Percentiles rank a stretch among this genome's conserved stretches.
These are phyloP conservation scores for Pharus latifolius DNA, from an alignment of 176 grass and related monocot genomes.

Conservation along the genomic window DNA sequence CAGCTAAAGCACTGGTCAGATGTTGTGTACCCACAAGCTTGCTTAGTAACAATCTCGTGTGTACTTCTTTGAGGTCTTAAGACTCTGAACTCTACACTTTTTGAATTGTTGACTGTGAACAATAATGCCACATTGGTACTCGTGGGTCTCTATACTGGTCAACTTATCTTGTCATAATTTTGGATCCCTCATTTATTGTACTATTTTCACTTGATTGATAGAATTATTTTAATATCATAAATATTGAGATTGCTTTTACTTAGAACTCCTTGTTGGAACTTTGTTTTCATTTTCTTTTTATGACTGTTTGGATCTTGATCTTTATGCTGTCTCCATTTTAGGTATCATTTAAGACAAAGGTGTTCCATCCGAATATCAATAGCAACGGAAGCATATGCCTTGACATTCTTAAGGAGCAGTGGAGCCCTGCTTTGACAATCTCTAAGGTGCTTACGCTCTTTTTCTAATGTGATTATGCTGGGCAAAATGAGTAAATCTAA, in stretches of 20 bases:
- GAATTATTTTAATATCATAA: no score
- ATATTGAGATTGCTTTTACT: not conserved
- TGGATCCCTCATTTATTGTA: no score
- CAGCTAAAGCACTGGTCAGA: not conserved
- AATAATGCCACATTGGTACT: not conserved
- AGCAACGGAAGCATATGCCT: constrained; percentile 64
- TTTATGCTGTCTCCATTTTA: not conserved
- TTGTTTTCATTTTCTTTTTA: no score
- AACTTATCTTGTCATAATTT: no score
- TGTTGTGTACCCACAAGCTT: not conserved
- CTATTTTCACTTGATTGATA: no score
- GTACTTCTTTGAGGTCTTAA: not conserved
- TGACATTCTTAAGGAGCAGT: constrained; percentile 57
- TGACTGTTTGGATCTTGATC: not conserved
- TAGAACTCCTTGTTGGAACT: no score
- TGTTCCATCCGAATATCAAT: constrained; percentile 59
- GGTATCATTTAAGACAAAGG: constrained; percentile 58
- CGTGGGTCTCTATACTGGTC: no score
- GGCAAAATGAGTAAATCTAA: not conserved
- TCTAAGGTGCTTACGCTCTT: constrained; percentile 26
- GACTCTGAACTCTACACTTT: not conserved
- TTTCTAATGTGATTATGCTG: not conserved
- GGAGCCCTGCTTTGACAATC: constrained; percentile 56
- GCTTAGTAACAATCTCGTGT: not conserved
- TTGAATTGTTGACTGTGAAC: not conserved